phyloP scores from a whole-genome alignment of 1,139 yeast genomes.

The Lodderomyces elongisporus region DNA sequence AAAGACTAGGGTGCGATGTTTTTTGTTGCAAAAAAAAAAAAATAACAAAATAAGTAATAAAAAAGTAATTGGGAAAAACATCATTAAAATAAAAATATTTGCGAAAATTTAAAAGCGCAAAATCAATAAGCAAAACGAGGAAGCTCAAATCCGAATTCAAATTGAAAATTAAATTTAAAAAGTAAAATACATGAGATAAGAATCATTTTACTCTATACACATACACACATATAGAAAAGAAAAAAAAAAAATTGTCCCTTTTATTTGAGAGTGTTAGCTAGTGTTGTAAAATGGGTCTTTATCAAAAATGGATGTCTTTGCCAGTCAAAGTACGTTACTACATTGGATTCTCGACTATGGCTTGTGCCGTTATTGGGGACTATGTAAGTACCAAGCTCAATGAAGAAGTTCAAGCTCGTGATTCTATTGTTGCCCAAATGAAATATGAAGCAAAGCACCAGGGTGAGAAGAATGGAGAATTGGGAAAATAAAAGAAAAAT shows the following conservation, averaged over 20 bases:
- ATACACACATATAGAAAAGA: not conserved
- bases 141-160: too few species aligned
- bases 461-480: not conserved
- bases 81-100: not conserved
- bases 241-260: not conserved
- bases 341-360: constrained; percentile 50
- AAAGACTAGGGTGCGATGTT: not conserved
- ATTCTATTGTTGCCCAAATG: constrained; percentile 8
- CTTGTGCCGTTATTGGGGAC: constrained; percentile 49
- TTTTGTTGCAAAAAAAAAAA: not conserved
- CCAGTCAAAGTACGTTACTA: constrained; percentile 50
- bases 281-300: constrained; percentile 41
- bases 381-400: constrained; percentile 43
- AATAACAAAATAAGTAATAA: not conserved
- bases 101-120: too few species aligned
- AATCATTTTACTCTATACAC: too few species aligned
- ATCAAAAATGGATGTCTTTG: constrained; percentile 44
- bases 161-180: too few species aligned
- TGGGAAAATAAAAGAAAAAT: too few species aligned
- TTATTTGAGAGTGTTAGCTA: too few species aligned
- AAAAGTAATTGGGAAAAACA: constrained; percentile 3
- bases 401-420: constrained; percentile 32
- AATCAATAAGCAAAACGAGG: too few species aligned
- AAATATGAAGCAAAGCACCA: constrained; percentile 2
- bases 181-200: too few species aligned